phyloP scores from a whole-genome alignment of 2,329 filamentous ascomycete species.

The Penicillium vulpinum region DNA sequence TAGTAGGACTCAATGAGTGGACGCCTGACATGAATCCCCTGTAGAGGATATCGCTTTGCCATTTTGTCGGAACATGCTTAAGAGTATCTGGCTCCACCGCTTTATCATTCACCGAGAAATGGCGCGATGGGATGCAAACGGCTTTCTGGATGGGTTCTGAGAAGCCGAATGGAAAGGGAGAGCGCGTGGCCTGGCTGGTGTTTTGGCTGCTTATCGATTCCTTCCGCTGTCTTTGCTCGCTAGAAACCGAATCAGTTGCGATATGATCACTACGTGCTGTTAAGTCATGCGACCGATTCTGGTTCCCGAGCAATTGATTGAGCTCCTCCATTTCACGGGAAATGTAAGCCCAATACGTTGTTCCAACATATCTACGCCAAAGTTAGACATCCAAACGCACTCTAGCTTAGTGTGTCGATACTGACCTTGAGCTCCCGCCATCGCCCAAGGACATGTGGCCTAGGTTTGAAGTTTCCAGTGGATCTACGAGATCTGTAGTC shows the following conservation, averaged over 20 bases:
- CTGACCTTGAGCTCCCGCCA: conserved; percentile 39
- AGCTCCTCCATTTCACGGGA: conserved; percentile 48
- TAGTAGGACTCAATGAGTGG: conserved; percentile 47
- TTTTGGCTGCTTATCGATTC: conserved; percentile 15
- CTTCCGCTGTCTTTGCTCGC: conserved; percentile 26
- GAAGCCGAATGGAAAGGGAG: conserved; percentile 3
- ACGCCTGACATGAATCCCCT: conserved; percentile 50
- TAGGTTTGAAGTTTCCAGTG: conserved; percentile 43
- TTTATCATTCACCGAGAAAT: conserved; percentile 34
- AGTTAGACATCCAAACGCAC: neutral
- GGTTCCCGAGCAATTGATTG: conserved; percentile 44
- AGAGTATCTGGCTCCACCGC: conserved; percentile 43
- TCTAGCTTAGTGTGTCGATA: neutral
- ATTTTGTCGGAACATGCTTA: conserved; percentile 44
- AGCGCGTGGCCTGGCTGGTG: neutral
- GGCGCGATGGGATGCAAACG: conserved; percentile 40
- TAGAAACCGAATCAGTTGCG: neutral
- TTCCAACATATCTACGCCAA: conserved; percentile 44
- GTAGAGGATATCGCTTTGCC: conserved; percentile 49
- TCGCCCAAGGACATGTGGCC: conserved; percentile 47
- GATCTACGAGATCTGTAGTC: conserved; percentile 44
- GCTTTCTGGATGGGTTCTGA: conserved; percentile 35
- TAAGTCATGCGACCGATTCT: conserved; percentile 38
- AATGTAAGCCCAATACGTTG: conserved; percentile 49
- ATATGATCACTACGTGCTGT: neutral